phyloP scores from a whole-genome alignment of 768 basidiomycete genomes.

The Dendrothele bispora region DNA sequence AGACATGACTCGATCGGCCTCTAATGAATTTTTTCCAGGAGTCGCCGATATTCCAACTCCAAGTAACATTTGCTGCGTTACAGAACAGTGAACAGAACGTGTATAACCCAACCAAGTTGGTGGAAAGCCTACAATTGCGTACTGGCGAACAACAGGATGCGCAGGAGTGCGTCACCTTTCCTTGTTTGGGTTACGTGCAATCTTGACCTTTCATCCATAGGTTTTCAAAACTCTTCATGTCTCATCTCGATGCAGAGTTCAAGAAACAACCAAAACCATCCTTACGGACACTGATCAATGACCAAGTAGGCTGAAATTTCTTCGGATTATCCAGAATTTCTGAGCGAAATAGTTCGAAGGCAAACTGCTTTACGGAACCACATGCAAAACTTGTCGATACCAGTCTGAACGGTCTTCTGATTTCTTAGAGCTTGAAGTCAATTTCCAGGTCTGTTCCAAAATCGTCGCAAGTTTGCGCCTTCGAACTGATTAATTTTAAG shows the following conservation, averaged over 20 bases:
- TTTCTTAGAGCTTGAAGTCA: conserved; percentile 90
- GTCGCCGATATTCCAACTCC: conserved; percentile 76
- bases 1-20: conserved; percentile 3
- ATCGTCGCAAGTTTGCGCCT: background rate
- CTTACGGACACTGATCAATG: conserved; percentile 67
- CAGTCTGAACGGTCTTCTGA: conserved; percentile 67
- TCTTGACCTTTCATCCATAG: conserved; percentile 36
- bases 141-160: conserved; percentile 94
- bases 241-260: conserved; percentile 84
- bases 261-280: conserved; percentile 68
- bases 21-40: conserved; percentile 42
- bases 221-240: conserved; percentile 94
- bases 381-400: conserved; percentile 68
- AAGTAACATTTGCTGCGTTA: conserved; percentile 82
- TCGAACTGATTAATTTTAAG: conserved; percentile 32
- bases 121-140: conserved; percentile 80
- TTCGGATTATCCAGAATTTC: conserved; percentile 1
- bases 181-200: background rate
- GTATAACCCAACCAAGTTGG: conserved; percentile 83
- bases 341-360: conserved; percentile 90
- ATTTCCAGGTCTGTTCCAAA: conserved; percentile 56
- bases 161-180: conserved; percentile 67
- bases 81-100: conserved; percentile 68
- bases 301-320: conserved; percentile 52
- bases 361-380: conserved; percentile 75